A percentile compares a stretch with the other conserved stretches of the same genome.
These are phyloP conservation scores for Limonium bicolor DNA, from an alignment of 148 eudicot species.

Conservation along the genomic window DNA sequence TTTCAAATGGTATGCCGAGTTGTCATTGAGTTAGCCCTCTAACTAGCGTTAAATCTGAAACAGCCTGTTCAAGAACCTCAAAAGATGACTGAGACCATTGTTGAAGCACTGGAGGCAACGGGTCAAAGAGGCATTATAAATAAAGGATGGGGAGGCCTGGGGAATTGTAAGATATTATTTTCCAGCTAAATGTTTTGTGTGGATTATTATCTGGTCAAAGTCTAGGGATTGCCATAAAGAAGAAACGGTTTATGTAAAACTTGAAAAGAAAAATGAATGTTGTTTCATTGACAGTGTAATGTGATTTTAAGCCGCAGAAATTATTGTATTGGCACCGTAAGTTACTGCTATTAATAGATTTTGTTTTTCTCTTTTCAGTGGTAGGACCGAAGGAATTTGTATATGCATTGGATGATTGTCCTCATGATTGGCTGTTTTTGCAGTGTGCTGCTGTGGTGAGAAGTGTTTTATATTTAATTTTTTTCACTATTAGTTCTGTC, in stretches of 20 bases:
- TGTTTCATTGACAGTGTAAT: too few relatives aligned
- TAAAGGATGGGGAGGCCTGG: conserved; percentile 98
- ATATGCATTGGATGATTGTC: conserved; percentile 48
- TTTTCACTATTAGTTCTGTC: too few relatives aligned
- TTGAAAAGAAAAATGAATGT: too few relatives aligned
- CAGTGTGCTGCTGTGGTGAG: conserved; percentile 53
- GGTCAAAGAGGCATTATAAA: conserved; percentile 84
- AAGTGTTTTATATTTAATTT: conserved; percentile 1
- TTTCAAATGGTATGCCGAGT: too few relatives aligned
- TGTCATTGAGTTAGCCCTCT: too few relatives aligned
- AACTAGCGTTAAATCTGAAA: too few relatives aligned
- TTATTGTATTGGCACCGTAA: too few relatives aligned
- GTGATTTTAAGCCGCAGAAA: too few relatives aligned
- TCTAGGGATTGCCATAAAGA: too few relatives aligned
- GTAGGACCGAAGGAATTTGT: conserved; percentile 62
- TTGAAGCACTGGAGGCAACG: conserved; percentile 56
- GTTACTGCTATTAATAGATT: not conserved
- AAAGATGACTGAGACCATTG: conserved; percentile 67
- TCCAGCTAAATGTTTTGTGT: too few relatives aligned
- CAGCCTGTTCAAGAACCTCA: conserved; percentile 89
- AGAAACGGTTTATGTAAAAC: too few relatives aligned
- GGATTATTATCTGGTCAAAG: too few relatives aligned
- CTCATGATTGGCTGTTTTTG: conserved; percentile 57
- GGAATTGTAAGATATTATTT: conserved; percentile 47
- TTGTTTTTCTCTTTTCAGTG: conserved; percentile 30